Conservation (phyloP, 2,329 filamentous ascomycete genomes). For the Ophiostoma angusticollis region DNA sequence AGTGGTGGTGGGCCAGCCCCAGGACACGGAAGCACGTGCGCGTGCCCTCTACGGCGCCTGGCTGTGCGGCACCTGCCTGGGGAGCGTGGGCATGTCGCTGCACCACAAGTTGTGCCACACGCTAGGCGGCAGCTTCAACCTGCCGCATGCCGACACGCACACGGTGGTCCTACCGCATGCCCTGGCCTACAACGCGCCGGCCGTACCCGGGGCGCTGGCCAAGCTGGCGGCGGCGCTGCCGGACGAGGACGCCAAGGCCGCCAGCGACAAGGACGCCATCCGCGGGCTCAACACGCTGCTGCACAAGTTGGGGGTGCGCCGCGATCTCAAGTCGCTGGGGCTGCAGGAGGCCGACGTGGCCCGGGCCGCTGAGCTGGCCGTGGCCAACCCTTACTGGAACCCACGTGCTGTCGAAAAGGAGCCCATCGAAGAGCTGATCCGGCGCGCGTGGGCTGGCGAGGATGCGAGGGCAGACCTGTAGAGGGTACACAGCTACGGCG, state of each 20-base stretch:
- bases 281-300: constrained; percentile 43
- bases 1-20: constrained; percentile 26
- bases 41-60: constrained; percentile 49
- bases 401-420: constrained; percentile 37
- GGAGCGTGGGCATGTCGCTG: constrained; percentile 47
- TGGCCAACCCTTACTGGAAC: constrained; percentile 45
- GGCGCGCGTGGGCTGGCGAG: constrained; percentile 45
- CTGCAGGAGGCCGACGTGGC: constrained; percentile 46
- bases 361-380: constrained; percentile 41
- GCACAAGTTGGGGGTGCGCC: constrained; percentile 36
- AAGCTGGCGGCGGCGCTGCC: constrained; percentile 40
- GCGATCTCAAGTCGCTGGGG: constrained; percentile 38
- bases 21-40: constrained; percentile 27
- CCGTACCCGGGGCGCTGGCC: constrained; percentile 37
- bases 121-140: constrained; percentile 47
- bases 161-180: constrained; percentile 50
- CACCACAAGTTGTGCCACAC: constrained; percentile 58
- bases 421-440: constrained; percentile 39
- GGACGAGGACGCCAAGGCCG: no score
- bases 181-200: constrained; percentile 47
- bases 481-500: no score
- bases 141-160: constrained; percentile 55
- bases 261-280: constrained; percentile 44
- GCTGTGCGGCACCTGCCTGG: constrained; percentile 49
- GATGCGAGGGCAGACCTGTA: constrained; percentile 38